Conservation (phyloP, 2,329 filamentous ascomycete genomes). For the Aspergillus tamarii region DNA sequence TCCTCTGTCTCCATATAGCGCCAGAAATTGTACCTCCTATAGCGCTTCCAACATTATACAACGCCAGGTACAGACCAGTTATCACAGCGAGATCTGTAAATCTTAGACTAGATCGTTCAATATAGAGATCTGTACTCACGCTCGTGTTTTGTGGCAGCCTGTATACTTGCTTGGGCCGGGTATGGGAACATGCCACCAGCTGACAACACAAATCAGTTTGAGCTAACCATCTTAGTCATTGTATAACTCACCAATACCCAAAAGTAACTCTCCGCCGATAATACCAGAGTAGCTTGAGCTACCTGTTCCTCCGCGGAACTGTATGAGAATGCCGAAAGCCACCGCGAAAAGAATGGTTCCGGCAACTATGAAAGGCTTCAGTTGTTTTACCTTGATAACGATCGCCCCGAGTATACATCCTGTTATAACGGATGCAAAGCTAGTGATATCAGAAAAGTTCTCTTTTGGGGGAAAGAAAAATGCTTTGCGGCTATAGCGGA, state of each 20-base stretch:
- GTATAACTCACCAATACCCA: slow-evolving; percentile 55
- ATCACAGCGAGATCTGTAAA: slow-evolving; percentile 62
- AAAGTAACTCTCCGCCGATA: slow-evolving; percentile 64
- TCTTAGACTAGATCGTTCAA: not conserved
- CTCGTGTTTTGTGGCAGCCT: slow-evolving; percentile 55
- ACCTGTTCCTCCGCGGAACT: slow-evolving; percentile 59
- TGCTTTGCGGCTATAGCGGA: not conserved
- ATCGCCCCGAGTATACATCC: slow-evolving; percentile 61
- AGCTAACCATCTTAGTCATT: too few species aligned
- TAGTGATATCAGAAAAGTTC: slow-evolving; percentile 11
- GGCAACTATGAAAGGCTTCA: slow-evolving; percentile 66
- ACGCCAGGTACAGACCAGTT: slow-evolving; percentile 64
- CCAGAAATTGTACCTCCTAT: slow-evolving; percentile 64
- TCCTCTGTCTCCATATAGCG: slow-evolving; percentile 64
- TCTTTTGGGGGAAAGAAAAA: not conserved
- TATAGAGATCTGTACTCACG: slow-evolving; percentile 28
- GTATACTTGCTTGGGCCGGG: slow-evolving; percentile 54
- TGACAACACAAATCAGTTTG: slow-evolving; percentile 11
- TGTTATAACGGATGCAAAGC: slow-evolving; percentile 59
- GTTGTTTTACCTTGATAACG: slow-evolving; percentile 60
- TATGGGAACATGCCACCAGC: slow-evolving; percentile 65
- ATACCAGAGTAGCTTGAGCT: slow-evolving; percentile 56
- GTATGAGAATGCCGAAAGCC: slow-evolving; percentile 68
- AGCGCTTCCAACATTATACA: slow-evolving; percentile 66
- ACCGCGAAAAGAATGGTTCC: slow-evolving; percentile 65